phyloP scores from a whole-genome alignment of 139 green algal genomes.

The Volvox reticuliferus region DNA sequence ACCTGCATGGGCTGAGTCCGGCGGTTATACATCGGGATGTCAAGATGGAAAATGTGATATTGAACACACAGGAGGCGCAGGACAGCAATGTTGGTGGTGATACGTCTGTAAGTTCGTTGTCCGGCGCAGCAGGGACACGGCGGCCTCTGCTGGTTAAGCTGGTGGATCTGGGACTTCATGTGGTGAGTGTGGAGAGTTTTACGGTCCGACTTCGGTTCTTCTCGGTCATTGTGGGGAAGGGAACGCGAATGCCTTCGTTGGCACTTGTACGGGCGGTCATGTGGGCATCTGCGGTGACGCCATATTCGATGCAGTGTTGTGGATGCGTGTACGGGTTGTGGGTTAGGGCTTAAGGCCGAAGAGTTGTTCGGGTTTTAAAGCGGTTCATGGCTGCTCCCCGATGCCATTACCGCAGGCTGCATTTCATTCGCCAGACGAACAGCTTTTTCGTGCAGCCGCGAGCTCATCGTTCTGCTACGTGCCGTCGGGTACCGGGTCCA shows the following conservation, averaged over 20 bases:
- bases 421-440: background rate
- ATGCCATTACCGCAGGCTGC: too few species aligned
- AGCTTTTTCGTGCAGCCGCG: background rate
- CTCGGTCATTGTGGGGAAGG: too few species aligned
- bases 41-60: conserved; percentile 4
- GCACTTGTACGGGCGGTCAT: too few species aligned
- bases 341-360: too few species aligned
- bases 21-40: background rate
- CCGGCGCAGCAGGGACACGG: background rate
- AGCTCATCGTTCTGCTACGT: background rate
- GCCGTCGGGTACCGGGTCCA: too few species aligned
- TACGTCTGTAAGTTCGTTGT: background rate
- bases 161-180: background rate
- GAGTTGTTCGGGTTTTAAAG: too few species aligned
- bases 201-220: too few species aligned
- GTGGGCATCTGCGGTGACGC: too few species aligned
- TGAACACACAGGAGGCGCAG: background rate
- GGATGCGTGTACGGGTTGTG: too few species aligned
- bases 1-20: background rate
- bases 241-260: too few species aligned
- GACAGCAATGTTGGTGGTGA: background rate
- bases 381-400: too few species aligned
- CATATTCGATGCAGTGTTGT: too few species aligned
- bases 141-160: background rate
- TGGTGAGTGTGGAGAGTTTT: background rate